Base-by-base conservation (phyloP, 2,329 filamentous ascomycete genomes). In the Emericellopsis cladophorae region DNA sequence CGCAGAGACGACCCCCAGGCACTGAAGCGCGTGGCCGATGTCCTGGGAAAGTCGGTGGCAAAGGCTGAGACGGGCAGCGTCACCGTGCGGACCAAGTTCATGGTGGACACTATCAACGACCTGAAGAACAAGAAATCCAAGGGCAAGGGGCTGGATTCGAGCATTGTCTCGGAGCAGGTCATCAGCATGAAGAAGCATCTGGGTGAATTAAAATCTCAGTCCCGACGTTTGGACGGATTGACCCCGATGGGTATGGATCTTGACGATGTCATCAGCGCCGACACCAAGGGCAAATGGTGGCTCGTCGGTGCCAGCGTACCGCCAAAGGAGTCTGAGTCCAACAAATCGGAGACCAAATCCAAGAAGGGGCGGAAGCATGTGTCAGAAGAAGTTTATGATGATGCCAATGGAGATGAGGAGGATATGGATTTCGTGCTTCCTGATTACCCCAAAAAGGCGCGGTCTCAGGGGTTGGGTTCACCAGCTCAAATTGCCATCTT, bases 251-350 rank as follows among this genome's bases (percentile, higher is more conserved):
- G 86, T 8, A 80, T 95, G 43, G 79, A 84, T 10, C 70, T 95
- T 4, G 70, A 74, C 31, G 92, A 98, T 53, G 85, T 98, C 40
- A 79, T 79, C 46, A 77, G 89, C 46, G 81, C 82, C 1, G 84
- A 90, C 33, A 90, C 84, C 55, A 84, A 81, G 55, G 92, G 92
- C 1, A 95, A 95, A 65, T 98, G 92, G 92, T 98, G 92, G 92
- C 76, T 96, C 16, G 85, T 96, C 5, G 92, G 92, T 40, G 90
- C 92, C n/a, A 95, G 88, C 59, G 95, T 90, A 76, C 66, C 72
- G 4, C 40, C n/a, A 34, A 38, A 36, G 32, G 21, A 5, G 32
- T 6, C 1, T 24, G 36, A 23, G 22, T 12, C 18, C 3, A 15
- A 23, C 23, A 40, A 23, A 29, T 24, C 22, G 11, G 36, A 14